Base-by-base conservation (phyloP, 164 flowering plant genomes). In the Warburgia ugandensis region DNA sequence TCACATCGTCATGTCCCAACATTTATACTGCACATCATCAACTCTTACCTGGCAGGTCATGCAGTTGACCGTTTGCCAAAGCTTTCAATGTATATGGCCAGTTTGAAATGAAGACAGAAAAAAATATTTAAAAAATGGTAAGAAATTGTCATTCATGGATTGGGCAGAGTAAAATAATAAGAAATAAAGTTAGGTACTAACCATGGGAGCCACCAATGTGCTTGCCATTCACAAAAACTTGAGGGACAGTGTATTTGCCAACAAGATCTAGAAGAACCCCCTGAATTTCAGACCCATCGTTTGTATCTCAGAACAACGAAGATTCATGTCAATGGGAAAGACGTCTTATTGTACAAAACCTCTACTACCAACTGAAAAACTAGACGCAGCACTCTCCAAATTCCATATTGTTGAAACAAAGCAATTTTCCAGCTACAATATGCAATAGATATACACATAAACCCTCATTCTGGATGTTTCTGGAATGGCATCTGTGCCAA, bases 121-220 rank as follows among this genome's bases (percentile, higher is more conserved):
- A n/a, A 45, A 28, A 27, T 1, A 28, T 2, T n/a, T 7, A 43
- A 39, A 37, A 9, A 27, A 31, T 37, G 16, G 12, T n/a, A 28
- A 4, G 29, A 17, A 1, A 11, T 27, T 3, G 55, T 17, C 1
- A 27, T 6, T 8, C 16, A 42, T 36, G 29, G 16, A 2, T 25
- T 41, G 16, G 11, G 37, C 19, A 21, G 44, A 44, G 17, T 20
- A n/a, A 54, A 10, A 43, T 1, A 42, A 20, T 11, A 45, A 49
- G 23, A 17, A 39, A n/a, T 20, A 29, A 26, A 25, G 40, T 13
- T 16, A 20, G 29, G 47, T 20, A 48, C 73, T 45, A 37, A 88
- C 99, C 97, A 74, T 88, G 97, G 48, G 81, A 86, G 39, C 99
- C 99, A 50, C 97, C 99, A 50, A 92, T 68, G 63, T 86, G 92